Evolutionary conservation across 352 stramenopile genomes (phyloP), one percentile per base, ranked within the genome.

Genomic region (Heterotrichella gracilis): DNA sequence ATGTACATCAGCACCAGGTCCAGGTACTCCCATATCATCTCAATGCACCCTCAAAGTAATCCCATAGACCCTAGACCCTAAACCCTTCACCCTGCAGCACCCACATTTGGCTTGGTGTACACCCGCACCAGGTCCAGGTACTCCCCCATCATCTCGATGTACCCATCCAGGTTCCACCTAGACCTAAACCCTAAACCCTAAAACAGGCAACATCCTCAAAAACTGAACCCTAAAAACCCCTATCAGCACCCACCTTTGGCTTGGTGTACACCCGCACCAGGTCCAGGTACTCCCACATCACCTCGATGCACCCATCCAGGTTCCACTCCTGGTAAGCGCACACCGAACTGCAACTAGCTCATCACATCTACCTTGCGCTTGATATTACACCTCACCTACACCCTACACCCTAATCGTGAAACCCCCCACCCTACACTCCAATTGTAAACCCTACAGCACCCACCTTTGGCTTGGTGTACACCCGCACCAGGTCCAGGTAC

Each of bases 221-320:
- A 3, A 24, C n/a, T n/a, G n/a, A 2, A n/a, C n/a, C 2, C 21
- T 22, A 4, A 13, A 68, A 3, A 3, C 53, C 3, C 2, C 19
- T n/a, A n/a, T 23, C 4, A 17, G 13, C n/a, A 68, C 64, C 24
- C 2, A 71, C 72, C 68, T 77, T 78, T 41, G 74, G 90, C 79
- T 98, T 98, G 42, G 90, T 96, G 79, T 97, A 98, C 75, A 96
- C 91, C 68, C 89, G 84, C 70, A 94, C 94, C 80, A 96, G 89
- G 74, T 88, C 84, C 74, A 84, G 90, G 71, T 97, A 96, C 74
- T 96, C 84, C 92, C 92, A 98, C 75, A 97, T 91, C 71, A 78
- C 86, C 74, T 92, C 84, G 32, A 96, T 86, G 19, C 96, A 77
- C 69, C 92, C 82, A 73, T 97, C 90, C 40, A 97, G 77, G 80